Evolutionary conservation across 768 basidiomycete genomes (phyloP).

Genomic region (Psilocybe azurescens): DNA sequence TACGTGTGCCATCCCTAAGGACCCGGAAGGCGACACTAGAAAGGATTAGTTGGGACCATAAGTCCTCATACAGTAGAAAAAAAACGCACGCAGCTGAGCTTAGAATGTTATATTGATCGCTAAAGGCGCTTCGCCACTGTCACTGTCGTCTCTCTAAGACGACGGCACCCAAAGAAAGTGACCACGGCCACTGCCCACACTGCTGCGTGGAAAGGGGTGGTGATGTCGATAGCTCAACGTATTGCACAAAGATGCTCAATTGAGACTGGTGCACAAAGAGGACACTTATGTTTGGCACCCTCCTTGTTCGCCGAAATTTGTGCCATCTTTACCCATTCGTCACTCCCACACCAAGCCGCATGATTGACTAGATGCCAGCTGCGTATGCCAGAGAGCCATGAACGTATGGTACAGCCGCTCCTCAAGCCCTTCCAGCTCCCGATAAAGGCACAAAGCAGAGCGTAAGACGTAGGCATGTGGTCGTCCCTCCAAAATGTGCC

Average conservation of each 20-base stretch:
- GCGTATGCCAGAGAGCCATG: no score
- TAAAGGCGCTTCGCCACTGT: slow-evolving; percentile 8
- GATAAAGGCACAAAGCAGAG: no score
- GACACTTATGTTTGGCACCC: slow-evolving; percentile 22
- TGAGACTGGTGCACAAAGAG: slow-evolving; percentile 37
- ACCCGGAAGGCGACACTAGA: neutral
- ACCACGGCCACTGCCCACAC: slow-evolving; percentile 37
- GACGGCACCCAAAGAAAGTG: slow-evolving; percentile 41
- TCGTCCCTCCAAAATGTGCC: no score
- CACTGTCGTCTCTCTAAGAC: slow-evolving; percentile 34
- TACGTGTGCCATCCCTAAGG: slow-evolving; percentile 12
- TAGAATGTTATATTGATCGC: slow-evolving; percentile 3
- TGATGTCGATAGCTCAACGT: slow-evolving; percentile 23
- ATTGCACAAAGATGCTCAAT: slow-evolving; percentile 35
- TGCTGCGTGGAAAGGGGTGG: slow-evolving; percentile 34
- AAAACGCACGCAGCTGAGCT: neutral
- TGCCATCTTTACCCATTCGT: slow-evolving; percentile 7
- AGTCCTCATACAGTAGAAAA: neutral
- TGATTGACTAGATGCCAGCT: no score
- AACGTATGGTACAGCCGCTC: no score
- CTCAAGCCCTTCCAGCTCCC: no score
- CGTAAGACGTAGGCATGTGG: no score
- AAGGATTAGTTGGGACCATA: neutral
- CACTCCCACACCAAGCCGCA: no score
- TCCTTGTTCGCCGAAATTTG: slow-evolving; percentile 24